Evolutionary conservation across 148 eudicot species (phyloP).

Genomic region (Polygonum maritimum): DNA sequence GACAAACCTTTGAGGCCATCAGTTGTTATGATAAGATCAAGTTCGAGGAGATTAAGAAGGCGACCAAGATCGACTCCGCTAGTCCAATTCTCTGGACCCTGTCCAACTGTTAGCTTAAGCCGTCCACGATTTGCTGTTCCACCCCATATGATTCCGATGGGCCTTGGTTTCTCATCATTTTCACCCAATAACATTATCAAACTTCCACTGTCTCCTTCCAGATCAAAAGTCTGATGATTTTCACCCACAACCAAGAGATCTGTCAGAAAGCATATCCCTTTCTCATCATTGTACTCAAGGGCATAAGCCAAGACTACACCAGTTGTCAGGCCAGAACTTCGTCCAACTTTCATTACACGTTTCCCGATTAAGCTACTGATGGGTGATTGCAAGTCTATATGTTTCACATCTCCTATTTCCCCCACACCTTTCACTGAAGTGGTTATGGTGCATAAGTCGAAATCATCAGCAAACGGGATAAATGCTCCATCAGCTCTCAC

Average conservation of each 20-base stretch:
- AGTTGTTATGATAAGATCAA: conserved; percentile 66
- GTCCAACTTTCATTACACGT: conserved; percentile 90
- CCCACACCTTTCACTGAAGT: conserved; percentile 89
- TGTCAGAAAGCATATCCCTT: conserved; percentile 91
- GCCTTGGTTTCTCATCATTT: conserved; percentile 78
- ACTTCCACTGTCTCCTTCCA: conserved; percentile 98
- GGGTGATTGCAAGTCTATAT: conserved; percentile 78
- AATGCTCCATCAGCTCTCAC: conserved; percentile 99
- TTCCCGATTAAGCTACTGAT: conserved; percentile 77
- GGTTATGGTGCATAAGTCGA: conserved; percentile 74
- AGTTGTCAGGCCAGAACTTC: conserved; percentile 91
- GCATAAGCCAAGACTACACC: conserved; percentile 88
- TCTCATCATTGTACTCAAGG: conserved; percentile 95
- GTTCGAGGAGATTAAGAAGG: conserved; percentile 87
- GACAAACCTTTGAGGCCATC: conserved; percentile 70
- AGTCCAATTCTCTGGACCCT: conserved; percentile 95
- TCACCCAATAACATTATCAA: conserved; percentile 68
- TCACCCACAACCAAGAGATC: conserved; percentile 97
- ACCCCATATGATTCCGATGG: conserved; percentile 97
- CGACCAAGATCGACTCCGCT: conserved; percentile 98
- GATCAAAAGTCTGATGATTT: conserved; percentile 93
- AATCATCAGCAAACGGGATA: conserved; percentile 89
- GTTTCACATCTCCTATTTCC: conserved; percentile 77
- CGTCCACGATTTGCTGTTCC: conserved; percentile 98
- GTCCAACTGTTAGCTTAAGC: conserved; percentile 86